Conservation (phyloP, 139 green algal genomes). For the Mychonastes homosphaera region DNA sequence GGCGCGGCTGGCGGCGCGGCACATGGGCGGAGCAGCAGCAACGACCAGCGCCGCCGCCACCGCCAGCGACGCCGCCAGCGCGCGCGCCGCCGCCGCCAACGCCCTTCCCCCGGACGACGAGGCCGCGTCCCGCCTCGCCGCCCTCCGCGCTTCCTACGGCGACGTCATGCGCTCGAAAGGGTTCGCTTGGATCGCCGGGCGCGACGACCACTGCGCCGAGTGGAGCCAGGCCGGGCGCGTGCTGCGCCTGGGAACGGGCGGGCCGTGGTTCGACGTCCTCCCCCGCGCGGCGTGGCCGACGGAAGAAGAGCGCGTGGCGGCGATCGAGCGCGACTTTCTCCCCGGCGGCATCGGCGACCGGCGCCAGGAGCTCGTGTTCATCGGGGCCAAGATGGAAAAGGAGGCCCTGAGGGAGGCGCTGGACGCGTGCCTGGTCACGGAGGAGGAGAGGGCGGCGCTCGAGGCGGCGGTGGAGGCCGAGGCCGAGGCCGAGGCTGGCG, state of each 20-base stretch:
- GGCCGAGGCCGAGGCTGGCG: background rate
- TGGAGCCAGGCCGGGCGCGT: constrained; percentile 56
- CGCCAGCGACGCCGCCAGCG: background rate
- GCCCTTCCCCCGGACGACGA: background rate
- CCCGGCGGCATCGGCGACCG: constrained; percentile 11
- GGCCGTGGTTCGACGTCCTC: constrained; percentile 56
- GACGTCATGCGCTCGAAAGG: constrained; percentile 61
- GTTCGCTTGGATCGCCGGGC: constrained; percentile 52
- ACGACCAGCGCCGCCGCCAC: background rate
- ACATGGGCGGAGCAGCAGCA: background rate
- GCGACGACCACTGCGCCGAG: constrained; percentile 45
- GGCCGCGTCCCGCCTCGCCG: background rate
- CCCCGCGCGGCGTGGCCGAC: constrained; percentile 1
- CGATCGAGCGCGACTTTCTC: constrained; percentile 35
- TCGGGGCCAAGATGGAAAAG: constrained; percentile 40
- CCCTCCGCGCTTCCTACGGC: constrained; percentile 20
- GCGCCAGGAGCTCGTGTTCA: constrained; percentile 73
- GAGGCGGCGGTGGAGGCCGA: background rate
- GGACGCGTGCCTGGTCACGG: constrained; percentile 48
- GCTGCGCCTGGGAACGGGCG: constrained; percentile 43
- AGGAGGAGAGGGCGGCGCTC: constrained; percentile 9
- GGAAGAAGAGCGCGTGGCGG: constrained; percentile 5
- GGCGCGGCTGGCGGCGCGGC: constrained; percentile 1
- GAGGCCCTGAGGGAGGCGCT: constrained; percentile 31
- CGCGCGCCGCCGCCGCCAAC: background rate